These are phyloP conservation scores for Lactifluus volemus DNA, from an alignment of 768 basidiomycete genomes.

Conservation along the genomic window DNA sequence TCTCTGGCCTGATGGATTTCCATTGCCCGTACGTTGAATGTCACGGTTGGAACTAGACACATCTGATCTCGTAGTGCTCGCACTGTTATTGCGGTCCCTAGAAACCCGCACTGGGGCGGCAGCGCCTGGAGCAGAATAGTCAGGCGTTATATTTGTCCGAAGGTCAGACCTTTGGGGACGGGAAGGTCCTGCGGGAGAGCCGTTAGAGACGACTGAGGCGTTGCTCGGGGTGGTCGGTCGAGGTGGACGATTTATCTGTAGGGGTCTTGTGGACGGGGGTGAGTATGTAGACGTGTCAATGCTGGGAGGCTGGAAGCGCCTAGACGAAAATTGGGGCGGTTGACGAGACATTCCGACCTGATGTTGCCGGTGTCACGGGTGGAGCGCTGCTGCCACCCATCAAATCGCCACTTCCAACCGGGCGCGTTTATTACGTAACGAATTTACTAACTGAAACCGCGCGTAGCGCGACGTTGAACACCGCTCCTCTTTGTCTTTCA, in stretches of 20 bases:
- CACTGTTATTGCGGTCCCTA: slow-evolving; percentile 15
- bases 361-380: neutral
- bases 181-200: slow-evolving; percentile 18
- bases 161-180: slow-evolving; percentile 19
- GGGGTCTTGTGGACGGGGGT: slow-evolving; percentile 9
- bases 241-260: slow-evolving; percentile 18
- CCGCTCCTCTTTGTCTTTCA: neutral
- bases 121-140: slow-evolving; percentile 1
- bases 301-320: neutral
- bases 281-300: neutral
- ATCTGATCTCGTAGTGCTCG: slow-evolving; percentile 18
- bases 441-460: neutral
- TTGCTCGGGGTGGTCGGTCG: slow-evolving; percentile 20
- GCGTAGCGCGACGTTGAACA: neutral
- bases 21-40: slow-evolving; percentile 11
- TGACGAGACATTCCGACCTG: slow-evolving; percentile 9
- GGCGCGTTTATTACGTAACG: slow-evolving; percentile 11
- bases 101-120: neutral
- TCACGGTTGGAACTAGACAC: slow-evolving; percentile 5
- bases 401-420: neutral
- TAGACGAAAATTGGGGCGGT: slow-evolving; percentile 10
- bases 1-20: slow-evolving; percentile 12
- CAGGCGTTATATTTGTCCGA: slow-evolving; percentile 10
- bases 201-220: slow-evolving; percentile 7
- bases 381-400: neutral